Evolutionary conservation across 331 rosid genomes (phyloP), one percentile per base, ranked within the genome.

Genomic region (Stylosanthes scabra): DNA sequence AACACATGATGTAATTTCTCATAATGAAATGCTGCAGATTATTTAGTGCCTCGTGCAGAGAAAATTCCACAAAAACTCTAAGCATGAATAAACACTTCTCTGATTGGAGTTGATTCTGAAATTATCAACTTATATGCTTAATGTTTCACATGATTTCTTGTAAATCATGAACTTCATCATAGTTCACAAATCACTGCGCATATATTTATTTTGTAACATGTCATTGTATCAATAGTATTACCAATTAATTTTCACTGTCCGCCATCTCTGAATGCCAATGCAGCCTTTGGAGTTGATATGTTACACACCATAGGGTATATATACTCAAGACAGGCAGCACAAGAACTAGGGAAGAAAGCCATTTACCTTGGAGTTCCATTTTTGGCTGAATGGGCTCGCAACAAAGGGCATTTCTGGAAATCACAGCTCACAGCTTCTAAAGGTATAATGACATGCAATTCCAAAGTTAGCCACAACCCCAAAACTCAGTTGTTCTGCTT

Each of bases 271-370:
- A 46, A 8, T 29, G 58, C 16, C 31, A n/a, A 57, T 81, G 80
- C 92, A 95, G 97, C 84, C 68, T 91, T 88, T 71, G 97, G 97
- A 67, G 86, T 80, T 27, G 86, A 85, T 16, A 86, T 88, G 86
- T 79, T 95, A 44, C 89, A 87, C 83, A 90, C 96, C 5, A 87
- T 91, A 39, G 96, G 99, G 72, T 86, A 85, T 62, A 59, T 88
- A 82, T 95, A 95, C 79, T 84, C 90, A 7, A 90, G 97, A 82
- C 99, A 91, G 76, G 99, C 99, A 54, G 97, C 93, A 8, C 93
- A 85, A 83, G 97, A 95, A 87, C 91, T 95, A 66, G 99, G 99
- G 63, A 90, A 90, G 81, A 95, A 85, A 73, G 97, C 96, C 76
- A 83, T 90, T 66, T 91, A 76, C 68, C 96, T 95, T 10, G 97